Base-by-base conservation (phyloP, 768 basidiomycete genomes). In the Pleurotus sapidus region DNA sequence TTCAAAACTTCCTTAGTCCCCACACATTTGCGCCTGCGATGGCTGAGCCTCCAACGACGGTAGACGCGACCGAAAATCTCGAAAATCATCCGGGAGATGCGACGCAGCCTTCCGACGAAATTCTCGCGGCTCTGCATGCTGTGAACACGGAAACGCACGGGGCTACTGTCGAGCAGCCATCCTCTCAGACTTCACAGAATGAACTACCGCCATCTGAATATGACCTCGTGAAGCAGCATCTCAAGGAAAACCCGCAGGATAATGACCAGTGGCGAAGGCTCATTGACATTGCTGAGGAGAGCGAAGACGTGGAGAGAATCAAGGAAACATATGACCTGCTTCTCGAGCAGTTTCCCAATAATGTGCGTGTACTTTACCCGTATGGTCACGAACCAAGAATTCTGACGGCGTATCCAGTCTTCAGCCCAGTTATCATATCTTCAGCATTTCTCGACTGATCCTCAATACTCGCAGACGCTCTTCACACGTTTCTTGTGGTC, bases 311-410 rank as follows among this genome's bases (percentile, higher is more conserved):
- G 62, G 82, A 87, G 51, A 86, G 86, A 69, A 87, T 95, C 61
- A 84, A 91, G 60, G 80, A 84, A 46, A 84, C 89, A 14, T 98
- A 92, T 70, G 89, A 93, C 65, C 86, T 82, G 42, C 76, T 98
- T 61, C 80, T 96, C 57, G 83, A 86, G 66, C 85, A 85, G 51
- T 96, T 91, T 70, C 95, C 96, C 17, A 96, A 96, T 71, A 93
- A 90, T 64, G 95, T 98, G 75, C 78, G 91, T 84, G 46, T 49
- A 20, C 57, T 58, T 59, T 59, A 57, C 38, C n/a, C 46, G 55
- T 56, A 38, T 58, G 9, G 7, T 30, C 18, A 43, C 11, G n/a
- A 39, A n/a, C 8, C 17, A 37, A 11, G 30, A 4, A 18, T 20
- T 7, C 30, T 18, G 12, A 25, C 39, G 25, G 45, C 18, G 24